Evolutionary conservation across 2,329 filamentous ascomycete genomes (phyloP), one percentile per base, ranked within the genome.

Genomic region (Fusarium mangiferae): DNA sequence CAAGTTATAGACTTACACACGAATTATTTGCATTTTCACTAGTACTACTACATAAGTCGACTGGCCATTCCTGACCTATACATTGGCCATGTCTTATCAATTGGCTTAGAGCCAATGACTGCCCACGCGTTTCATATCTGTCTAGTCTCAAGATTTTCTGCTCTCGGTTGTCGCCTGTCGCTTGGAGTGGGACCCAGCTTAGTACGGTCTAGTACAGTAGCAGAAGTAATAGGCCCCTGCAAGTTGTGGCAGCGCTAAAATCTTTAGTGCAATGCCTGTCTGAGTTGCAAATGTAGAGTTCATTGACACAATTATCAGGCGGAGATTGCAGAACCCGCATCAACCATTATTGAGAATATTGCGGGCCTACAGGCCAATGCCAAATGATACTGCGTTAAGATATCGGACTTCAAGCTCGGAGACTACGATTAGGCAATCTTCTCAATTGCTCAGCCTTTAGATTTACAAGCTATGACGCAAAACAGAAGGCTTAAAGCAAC

Each of bases 381-480:
- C 10, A 18, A 11, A 24, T 17, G 10, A 1, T 24, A 5, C 18
- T 1, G 10, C 10, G 15, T 18, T 18, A 5, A 18, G 2, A 8
- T 4, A 24, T 10, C 17, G 11, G 17, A 6, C 17, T 26, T 24
- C 0, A 7, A 3, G 6, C 6, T 10, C 4, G 14, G 5, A 5
- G 18, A 14, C 12, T 14, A 1, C 8, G 4, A 14, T 7, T 26
- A 6, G 7, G 10, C 11, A 1, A 7, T 24, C 41, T 24, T 18
- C 11, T 12, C 6, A 7, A 7, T 3, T 5, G 10, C 12, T 24
- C 15, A 24, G n/a, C n/a, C 22, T 24, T 42, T 7, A 4, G 7
- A 5, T 18, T 44, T 12, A 18, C 17, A 26, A 26, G 3, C 2
- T 7, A 9, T 26, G 24, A 26, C 17, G 8, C 0, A 8, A 8